Base-by-base conservation (phyloP, 306 rosid genomes). In the Trifolium repens region DNA sequence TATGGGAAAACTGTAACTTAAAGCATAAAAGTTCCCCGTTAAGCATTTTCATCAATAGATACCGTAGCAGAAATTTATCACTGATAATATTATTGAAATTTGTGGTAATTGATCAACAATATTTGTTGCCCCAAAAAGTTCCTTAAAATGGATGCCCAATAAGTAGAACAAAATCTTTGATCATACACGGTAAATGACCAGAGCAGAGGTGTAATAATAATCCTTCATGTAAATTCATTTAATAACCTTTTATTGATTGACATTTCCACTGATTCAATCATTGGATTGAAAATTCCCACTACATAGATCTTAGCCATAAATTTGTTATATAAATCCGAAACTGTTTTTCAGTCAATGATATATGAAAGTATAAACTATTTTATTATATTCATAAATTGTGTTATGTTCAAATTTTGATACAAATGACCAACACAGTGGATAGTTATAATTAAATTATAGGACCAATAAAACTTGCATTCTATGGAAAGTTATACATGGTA, bases 131-230 rank as follows among this genome's bases (percentile, higher is more conserved):
- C 13, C 61, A 50, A 39, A 55, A 72, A 57, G 35, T 49, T 73
- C 39, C 30, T 13, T 67, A 75, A 39, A 66, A 62, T 35, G 32
- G 32, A 27, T 27, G 32, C 32, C 32, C 32, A 27, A 27, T 22
- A 68, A 39, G 37, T 39, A 69, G 57, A 66, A 69, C 60, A 54
- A 55, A 83, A 37, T 22, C 69, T 55, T 43, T 26, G 13, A 55
- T 42, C 44, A 37, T 30, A 70, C 47, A 39, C 14, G 11, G 37
- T 30, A 55, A 47, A 63, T 71, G 27, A 69, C 53, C 71, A 54
- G 49, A 79, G 54, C 44, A 77, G 58, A 44, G 16, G 42, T 35
- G 58, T 16, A 44, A 27, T 32, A 37, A 64, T 32, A 37, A 64
- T 64, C 26, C 22, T 35, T 49, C 59, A 44, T 43, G 44, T 43